These are phyloP conservation scores for Diaporthe destruens DNA, from an alignment of 2,329 filamentous ascomycete genomes.

Conservation along the genomic window DNA sequence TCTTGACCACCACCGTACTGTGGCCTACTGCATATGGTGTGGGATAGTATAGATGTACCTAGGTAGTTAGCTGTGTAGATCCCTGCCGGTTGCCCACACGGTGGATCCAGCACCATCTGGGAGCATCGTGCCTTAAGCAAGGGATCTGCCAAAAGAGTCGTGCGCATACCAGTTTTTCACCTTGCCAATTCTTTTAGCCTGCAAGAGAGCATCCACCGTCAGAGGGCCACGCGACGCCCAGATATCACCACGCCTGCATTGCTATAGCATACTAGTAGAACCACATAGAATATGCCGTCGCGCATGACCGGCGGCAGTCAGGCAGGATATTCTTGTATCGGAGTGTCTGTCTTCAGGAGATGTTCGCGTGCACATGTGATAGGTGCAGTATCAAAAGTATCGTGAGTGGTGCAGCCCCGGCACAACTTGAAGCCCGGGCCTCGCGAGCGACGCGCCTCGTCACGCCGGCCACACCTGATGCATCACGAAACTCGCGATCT, in stretches of 20 bases:
- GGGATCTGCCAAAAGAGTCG: conserved; percentile 8
- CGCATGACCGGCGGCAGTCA: conserved; percentile 10
- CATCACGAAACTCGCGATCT: background rate
- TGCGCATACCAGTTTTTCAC: background rate
- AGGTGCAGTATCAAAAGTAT: too few relatives aligned
- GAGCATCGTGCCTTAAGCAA: conserved; percentile 29
- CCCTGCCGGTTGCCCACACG: background rate
- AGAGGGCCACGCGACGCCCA: background rate
- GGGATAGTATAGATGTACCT: too few relatives aligned
- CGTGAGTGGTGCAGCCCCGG: background rate
- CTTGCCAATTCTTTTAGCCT: conserved; percentile 8
- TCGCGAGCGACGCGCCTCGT: background rate
- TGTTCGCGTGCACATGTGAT: background rate
- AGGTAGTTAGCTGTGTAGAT: conserved; percentile 1
- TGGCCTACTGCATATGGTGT: background rate
- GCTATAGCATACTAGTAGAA: background rate
- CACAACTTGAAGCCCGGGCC: background rate
- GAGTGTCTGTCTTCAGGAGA: too few relatives aligned
- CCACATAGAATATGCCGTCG: background rate
- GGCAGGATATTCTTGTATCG: conserved; percentile 3
- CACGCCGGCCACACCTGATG: conserved; percentile 11
- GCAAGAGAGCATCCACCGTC: background rate
- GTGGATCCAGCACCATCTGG: conserved; percentile 11
- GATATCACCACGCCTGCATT: conserved; percentile 1
- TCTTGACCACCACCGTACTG: background rate